Evolutionary conservation across 768 basidiomycete genomes (phyloP).

Genomic region (Agaricus blazei): DNA sequence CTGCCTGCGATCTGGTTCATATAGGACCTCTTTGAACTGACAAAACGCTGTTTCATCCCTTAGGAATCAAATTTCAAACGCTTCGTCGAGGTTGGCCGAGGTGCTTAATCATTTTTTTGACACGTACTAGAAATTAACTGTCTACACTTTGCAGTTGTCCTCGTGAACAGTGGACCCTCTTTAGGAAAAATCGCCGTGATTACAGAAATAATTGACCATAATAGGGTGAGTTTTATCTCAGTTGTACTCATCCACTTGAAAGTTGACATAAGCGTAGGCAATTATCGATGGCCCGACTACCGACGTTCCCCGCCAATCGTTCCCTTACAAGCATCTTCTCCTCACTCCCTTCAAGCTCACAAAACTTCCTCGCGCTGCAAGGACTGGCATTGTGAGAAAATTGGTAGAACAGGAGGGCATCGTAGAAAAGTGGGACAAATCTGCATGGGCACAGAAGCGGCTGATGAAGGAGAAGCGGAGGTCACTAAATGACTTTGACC

Average conservation of each 20-base stretch:
- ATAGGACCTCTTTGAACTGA: not conserved
- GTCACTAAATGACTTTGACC: constrained; percentile 83
- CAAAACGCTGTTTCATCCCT: not conserved
- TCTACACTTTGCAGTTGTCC: constrained; percentile 62
- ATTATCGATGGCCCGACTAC: constrained; percentile 93
- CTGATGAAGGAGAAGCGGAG: constrained; percentile 69
- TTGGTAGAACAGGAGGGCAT: constrained; percentile 81
- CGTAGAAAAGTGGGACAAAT: constrained; percentile 85
- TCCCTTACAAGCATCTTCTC: constrained; percentile 87
- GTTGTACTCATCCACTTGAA: not conserved
- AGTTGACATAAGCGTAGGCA: constrained; percentile 47
- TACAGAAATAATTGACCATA: constrained; percentile 98
- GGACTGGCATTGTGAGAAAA: constrained; percentile 79
- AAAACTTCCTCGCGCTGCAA: constrained; percentile 83
- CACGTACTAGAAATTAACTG: not conserved
- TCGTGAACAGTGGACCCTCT: constrained; percentile 84
- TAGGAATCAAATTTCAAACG: constrained; percentile 90
- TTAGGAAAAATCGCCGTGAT: constrained; percentile 92
- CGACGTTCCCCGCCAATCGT: constrained; percentile 86
- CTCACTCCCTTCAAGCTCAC: constrained; percentile 83
- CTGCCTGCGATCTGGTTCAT: not conserved
- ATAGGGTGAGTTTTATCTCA: constrained; percentile 61
- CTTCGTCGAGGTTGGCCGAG: constrained; percentile 97
- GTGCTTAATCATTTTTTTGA: constrained; percentile 27
- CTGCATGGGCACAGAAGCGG: constrained; percentile 85